Conservation (phyloP, 805 yeast species). For the Brettanomyces bruxellensis region DNA sequence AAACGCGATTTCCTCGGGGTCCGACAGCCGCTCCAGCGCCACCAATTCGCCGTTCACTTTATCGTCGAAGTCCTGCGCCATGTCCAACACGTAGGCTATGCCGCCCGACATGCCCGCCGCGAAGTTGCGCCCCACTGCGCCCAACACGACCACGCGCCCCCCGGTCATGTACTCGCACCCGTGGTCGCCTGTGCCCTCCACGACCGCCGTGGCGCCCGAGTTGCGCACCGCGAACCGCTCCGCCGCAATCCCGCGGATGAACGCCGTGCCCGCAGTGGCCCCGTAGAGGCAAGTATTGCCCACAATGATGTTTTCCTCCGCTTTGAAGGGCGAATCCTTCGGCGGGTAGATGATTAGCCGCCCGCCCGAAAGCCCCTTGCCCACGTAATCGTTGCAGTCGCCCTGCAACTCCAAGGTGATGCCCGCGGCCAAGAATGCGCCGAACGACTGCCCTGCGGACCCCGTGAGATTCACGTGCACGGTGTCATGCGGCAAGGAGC, state of each 20-base stretch:
- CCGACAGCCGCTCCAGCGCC: conserved; percentile 66
- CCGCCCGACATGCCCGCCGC: conserved; percentile 99
- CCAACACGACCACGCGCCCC: conserved; percentile 91
- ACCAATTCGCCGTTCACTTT: conserved; percentile 78
- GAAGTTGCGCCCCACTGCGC: conserved; percentile 84
- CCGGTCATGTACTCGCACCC: conserved; percentile 99
- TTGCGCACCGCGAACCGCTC: conserved; percentile 97
- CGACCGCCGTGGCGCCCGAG: conserved; percentile 96
- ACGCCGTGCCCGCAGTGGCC: conserved; percentile 92
- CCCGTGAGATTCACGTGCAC: conserved; percentile 88
- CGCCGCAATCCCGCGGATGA: conserved; percentile 94
- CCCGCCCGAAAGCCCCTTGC: conserved; percentile 96
- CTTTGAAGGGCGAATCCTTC: conserved; percentile 69
- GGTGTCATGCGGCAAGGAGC: conserved; percentile 92
- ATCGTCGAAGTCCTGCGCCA: conserved; percentile 83
- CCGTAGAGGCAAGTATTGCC: conserved; percentile 98
- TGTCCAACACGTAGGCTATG: conserved; percentile 91
- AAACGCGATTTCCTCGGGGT: conserved; percentile 89
- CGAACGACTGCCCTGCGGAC: conserved; percentile 97
- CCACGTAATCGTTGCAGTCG: conserved; percentile 97
- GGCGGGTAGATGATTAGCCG: conserved; percentile 90
- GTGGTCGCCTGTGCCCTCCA: conserved; percentile 96
- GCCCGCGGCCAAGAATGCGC: conserved; percentile 96
- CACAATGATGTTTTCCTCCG: conserved; percentile 91
- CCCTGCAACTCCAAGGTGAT: conserved; percentile 92